Evolutionary conservation across 192 early-diverging fungal species (phyloP).

Genomic region (Spizellomyces sp.): DNA sequence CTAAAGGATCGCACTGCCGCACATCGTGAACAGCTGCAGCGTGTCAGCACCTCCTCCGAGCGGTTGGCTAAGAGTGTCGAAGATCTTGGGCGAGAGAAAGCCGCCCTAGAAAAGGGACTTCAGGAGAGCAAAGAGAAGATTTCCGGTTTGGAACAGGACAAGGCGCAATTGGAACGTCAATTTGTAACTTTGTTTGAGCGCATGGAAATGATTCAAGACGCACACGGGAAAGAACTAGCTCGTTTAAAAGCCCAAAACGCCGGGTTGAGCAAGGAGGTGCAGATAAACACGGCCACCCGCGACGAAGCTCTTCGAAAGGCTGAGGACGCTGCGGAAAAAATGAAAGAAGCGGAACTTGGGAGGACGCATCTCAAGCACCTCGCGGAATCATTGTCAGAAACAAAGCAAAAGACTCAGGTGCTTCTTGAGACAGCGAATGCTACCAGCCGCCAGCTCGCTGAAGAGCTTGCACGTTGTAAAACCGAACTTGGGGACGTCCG

Average conservation of each 20-base stretch:
- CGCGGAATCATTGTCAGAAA: constrained; percentile 19
- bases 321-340: constrained; percentile 3
- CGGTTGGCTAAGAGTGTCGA: background rate
- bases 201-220: constrained; percentile 5
- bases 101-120: constrained; percentile 6
- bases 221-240: constrained; percentile 9
- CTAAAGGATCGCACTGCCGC: background rate
- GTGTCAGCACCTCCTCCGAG: background rate
- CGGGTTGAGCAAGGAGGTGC: constrained; percentile 9
- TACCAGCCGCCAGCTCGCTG: constrained; percentile 11
- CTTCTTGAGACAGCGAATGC: constrained; percentile 27
- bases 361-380: constrained; percentile 29
- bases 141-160: constrained; percentile 7
- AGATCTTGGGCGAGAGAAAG: constrained; percentile 3
- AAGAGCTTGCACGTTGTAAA: constrained; percentile 11
- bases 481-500: no score
- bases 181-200: constrained; percentile 11
- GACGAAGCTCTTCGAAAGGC: background rate
- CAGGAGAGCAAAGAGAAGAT: constrained; percentile 10
- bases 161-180: constrained; percentile 16
- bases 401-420: constrained; percentile 33
- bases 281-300: constrained; percentile 4
- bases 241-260: background rate
- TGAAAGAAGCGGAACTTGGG: constrained; percentile 31
- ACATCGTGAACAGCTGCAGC: background rate